Evolutionary conservation across 1,139 yeast species (phyloP), one percentile per base, ranked within the genome.

Genomic region (Sugiyamaella paludigena): DNA sequence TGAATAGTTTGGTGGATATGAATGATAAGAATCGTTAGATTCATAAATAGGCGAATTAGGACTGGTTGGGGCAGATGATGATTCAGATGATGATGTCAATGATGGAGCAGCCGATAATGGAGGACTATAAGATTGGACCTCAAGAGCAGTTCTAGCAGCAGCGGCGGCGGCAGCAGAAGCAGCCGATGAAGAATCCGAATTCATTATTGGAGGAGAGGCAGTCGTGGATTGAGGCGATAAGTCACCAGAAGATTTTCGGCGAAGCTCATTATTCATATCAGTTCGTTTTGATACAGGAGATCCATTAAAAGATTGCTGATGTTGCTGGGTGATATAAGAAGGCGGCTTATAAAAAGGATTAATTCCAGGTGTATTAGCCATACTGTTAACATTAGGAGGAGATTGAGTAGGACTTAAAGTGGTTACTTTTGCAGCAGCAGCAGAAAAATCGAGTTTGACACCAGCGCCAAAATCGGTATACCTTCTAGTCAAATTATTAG

Each of bases 261-360:
- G 43, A 11, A 8, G 16, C 2, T 27, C n/a, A 39, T 30, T 9
- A 35, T 34, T 9, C 28, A 15, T 15, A 19, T 27, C 27, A 4
- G 27, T 15, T 24, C 15, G 19, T 33, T 38, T 38, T 11, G 43
- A 19, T 6, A 24, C 34, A n/a, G 44, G 44, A 11, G 44, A 40
- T 3, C 44, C 44, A 8, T 15, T 13, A 27, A 42, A 36, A 35
- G 11, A 40, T 32, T 46, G 41, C 34, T 33, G 41, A 27, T 39
- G 9, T 33, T 16, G 45, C 26, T 30, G 40, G 33, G 47, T 31
- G 34, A 65, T 51, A 49, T 57, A 66, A n/a, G 65, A 42, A n/a
- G 69, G 66, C 27, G 68, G 68, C 47, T 61, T 54, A 56, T 67
- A 67, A 54, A 66, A 67, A 12, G 71, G 70, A 52, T 67, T 66